These are phyloP conservation scores for Poa pratensis DNA, from an alignment of 176 grass and related monocot genomes.

Conservation along the genomic window DNA sequence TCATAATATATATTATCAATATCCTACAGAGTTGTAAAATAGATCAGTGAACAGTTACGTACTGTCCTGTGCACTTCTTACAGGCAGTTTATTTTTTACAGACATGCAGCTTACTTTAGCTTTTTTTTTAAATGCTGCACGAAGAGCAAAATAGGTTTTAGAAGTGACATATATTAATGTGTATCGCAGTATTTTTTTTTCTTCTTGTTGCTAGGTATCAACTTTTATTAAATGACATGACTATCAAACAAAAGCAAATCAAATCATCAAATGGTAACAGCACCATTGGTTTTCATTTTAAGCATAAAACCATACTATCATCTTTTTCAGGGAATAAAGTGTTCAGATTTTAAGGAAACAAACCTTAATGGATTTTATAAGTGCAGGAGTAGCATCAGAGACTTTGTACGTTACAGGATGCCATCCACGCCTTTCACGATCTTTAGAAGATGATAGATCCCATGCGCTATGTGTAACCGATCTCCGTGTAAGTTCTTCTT, in stretches of 20 bases:
- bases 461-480: conserved; percentile 83
- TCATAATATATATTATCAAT: conserved; percentile 96
- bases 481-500: conserved; percentile 91
- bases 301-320: neutral
- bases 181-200: neutral
- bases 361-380: conserved; percentile 93
- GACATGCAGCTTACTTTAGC: neutral
- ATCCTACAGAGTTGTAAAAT: conserved; percentile 54
- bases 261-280: conserved; percentile 15
- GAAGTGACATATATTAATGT: neutral
- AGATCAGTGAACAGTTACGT: conserved; percentile 34
- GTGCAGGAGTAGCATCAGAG: conserved; percentile 73
- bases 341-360: conserved; percentile 19
- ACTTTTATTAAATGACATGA: neutral
- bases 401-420: conserved; percentile 96
- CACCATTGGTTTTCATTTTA: conserved; percentile 4
- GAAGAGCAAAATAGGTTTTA: conserved; percentile 1
- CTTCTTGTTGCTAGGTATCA: neutral
- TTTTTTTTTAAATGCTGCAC: neutral
- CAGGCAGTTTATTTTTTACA: conserved; percentile 6
- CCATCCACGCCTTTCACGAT: conserved; percentile 87
- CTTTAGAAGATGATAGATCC: conserved; percentile 96
- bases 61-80: conserved; percentile 16
- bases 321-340: conserved; percentile 10
- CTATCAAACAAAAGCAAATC: conserved; percentile 15